These are phyloP conservation scores for Sporormia fimetaria DNA, from an alignment of 495 filamentous ascomycete genomes.

Conservation along the genomic window DNA sequence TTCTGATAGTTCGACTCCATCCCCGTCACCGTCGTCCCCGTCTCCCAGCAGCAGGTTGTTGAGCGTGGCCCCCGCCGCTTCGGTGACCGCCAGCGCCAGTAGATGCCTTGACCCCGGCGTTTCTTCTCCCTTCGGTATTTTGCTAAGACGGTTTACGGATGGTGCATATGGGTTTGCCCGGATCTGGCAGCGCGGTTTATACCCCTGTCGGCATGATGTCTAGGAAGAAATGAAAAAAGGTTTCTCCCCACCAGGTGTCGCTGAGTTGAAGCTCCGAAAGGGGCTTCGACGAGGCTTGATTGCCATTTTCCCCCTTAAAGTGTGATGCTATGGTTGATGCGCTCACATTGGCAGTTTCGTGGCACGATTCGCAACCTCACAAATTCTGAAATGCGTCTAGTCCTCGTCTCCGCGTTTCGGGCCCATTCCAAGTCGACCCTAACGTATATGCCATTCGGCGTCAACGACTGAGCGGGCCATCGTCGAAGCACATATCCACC, in stretches of 20 bases:
- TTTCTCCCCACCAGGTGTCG: constrained; percentile 72
- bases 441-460: no score
- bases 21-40: constrained; percentile 84
- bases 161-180: constrained; percentile 12
- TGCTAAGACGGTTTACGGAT: constrained; percentile 24
- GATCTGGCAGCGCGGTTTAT: constrained; percentile 2
- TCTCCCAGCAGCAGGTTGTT: constrained; percentile 72
- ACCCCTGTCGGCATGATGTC: constrained; percentile 2
- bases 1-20: constrained; percentile 77
- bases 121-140: constrained; percentile 31
- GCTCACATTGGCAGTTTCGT: no score
- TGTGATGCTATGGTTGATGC: no score
- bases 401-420: no score
- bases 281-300: constrained; percentile 72
- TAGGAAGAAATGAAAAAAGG: constrained; percentile 16
- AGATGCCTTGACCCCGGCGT: constrained; percentile 17
- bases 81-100: constrained; percentile 41
- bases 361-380: no score
- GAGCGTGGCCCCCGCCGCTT: constrained; percentile 66
- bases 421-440: no score
- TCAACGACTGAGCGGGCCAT: no score
- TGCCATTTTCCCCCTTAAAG: constrained; percentile 50
- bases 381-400: no score
- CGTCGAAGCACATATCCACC: no score
- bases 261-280: constrained; percentile 47